phyloP scores from a whole-genome alignment of 2,329 filamentous ascomycete species.

The Macrophomina phaseolina region DNA sequence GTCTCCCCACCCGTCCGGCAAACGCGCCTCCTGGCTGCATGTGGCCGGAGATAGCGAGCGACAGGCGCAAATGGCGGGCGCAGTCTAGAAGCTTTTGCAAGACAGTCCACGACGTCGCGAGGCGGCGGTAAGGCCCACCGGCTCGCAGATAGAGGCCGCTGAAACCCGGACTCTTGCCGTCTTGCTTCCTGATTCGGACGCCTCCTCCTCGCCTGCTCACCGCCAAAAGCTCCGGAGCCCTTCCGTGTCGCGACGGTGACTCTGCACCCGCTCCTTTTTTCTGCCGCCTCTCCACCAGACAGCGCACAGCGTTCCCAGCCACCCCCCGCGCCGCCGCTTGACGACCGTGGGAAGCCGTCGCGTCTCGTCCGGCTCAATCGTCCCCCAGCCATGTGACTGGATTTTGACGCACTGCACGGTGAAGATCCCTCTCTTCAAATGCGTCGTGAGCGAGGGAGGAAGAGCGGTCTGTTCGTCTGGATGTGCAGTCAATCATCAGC shows the following conservation, averaged over 20 bases:
- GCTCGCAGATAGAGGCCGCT: not conserved
- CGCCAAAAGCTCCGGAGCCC: not conserved
- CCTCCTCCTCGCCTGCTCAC: not conserved
- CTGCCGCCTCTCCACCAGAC: no score
- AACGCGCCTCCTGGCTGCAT: not conserved
- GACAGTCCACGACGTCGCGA: not conserved
- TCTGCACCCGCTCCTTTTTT: no score
- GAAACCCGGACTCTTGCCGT: not conserved
- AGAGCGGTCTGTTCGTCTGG: constrained; percentile 1
- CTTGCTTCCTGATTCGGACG: not conserved
- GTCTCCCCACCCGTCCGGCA: not conserved
- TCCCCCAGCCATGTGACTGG: constrained; percentile 6
- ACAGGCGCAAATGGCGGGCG: not conserved
- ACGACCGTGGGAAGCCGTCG: not conserved
- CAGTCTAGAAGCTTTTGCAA: not conserved
- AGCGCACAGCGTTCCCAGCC: no score
- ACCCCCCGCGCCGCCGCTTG: no score
- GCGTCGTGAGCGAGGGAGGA: not conserved
- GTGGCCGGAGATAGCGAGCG: no score
- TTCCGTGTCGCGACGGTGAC: no score
- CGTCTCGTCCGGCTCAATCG: not conserved
- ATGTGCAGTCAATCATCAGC: not conserved
- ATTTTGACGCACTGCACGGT: constrained; percentile 16
- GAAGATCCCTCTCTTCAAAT: not conserved
- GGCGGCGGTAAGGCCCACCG: constrained; percentile 18